Base-by-base conservation (phyloP, 192 early-diverging fungal genomes). In the Gigaspora rosea region DNA sequence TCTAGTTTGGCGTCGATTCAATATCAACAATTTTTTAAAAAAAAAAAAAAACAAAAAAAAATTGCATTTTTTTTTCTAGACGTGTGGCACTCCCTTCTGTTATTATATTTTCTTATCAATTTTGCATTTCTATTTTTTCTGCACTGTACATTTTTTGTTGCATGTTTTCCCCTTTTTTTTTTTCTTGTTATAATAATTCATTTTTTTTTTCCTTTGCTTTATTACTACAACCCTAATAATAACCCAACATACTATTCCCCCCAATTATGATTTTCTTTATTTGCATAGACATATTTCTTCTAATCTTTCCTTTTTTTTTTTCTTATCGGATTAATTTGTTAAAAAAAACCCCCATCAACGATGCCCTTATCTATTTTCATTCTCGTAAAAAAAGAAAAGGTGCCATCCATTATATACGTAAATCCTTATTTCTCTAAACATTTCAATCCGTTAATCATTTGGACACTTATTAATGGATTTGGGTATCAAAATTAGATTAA, bases 241-340 rank as follows among this genome's bases (percentile, higher is more conserved):
- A 41, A 61, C 63, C 46, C 69, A 76, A 41, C 33, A 82, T 69
- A 36, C 71, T 73, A 79, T 54, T 63, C 62, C 76, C 76, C 75
- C 81, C 13, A 68, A 78, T 69, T 48, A 59, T 77, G 58, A 27
- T 79, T 63, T 73, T 68, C 50, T 63, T 62, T 76, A 47, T 79
- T 84, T 52, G 84, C 85, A 33, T 85, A 84, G 69, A 79, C 79
- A 16, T 82, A 82, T 57, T 86, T 70, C 59, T 72, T 36, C 67
- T 20, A 13, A 36, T 79, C 52, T 81, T 75, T 49, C 41, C 59
- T 66, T 27, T 10, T 41, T 41, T 5, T 41, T 41, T 41, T 3
- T 41, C 36, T 2, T 41, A 41, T 41, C 5, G 36, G 36, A 41
- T 5, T 41, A 41, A 41, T 41, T 2, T 41, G 2, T 2, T 41